Evolutionary conservation across 176 grass and related monocot genomes (phyloP).

Genomic region (Puccinellia tenuiflora): DNA sequence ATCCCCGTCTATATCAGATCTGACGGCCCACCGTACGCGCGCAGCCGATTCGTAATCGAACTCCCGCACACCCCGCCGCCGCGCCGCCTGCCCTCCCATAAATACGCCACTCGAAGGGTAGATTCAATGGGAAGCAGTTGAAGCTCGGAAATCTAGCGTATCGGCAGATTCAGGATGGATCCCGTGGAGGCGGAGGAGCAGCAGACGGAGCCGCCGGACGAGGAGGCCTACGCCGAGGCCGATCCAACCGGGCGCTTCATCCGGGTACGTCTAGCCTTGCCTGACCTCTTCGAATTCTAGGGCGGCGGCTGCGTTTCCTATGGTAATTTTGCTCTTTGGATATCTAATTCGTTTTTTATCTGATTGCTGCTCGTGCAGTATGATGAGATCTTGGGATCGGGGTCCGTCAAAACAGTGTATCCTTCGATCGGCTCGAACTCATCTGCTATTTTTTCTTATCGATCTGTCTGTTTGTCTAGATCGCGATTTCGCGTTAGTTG

Average conservation of each 20-base stretch:
- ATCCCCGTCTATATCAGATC: not conserved
- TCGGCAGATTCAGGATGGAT: conserved; percentile 19
- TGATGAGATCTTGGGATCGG: conserved; percentile 43
- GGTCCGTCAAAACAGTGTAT: conserved; percentile 49
- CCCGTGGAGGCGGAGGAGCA: conserved; percentile 17
- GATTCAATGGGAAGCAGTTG: conserved; percentile 9
- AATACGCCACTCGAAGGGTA: not conserved
- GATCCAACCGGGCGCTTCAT: conserved; percentile 46
- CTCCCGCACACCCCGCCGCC: not conserved
- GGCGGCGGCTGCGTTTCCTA: not conserved
- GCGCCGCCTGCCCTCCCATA: not conserved
- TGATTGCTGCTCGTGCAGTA: conserved; percentile 15
- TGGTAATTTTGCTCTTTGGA: not conserved
- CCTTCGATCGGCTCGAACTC: conserved; percentile 10
- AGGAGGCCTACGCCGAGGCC: conserved; percentile 38
- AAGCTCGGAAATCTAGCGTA: not conserved
- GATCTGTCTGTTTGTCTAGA: not conserved
- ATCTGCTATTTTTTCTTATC: not conserved
- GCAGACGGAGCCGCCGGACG: conserved; percentile 35
- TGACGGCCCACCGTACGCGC: not conserved
- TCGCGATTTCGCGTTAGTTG: not conserved
- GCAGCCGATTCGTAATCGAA: not conserved
- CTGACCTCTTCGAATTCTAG: not conserved
- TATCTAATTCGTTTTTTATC: not conserved
- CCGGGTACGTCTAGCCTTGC: conserved; percentile 17